Base-by-base conservation (phyloP, 148 eudicot genomes). In the Chenopodium berlandieri region DNA sequence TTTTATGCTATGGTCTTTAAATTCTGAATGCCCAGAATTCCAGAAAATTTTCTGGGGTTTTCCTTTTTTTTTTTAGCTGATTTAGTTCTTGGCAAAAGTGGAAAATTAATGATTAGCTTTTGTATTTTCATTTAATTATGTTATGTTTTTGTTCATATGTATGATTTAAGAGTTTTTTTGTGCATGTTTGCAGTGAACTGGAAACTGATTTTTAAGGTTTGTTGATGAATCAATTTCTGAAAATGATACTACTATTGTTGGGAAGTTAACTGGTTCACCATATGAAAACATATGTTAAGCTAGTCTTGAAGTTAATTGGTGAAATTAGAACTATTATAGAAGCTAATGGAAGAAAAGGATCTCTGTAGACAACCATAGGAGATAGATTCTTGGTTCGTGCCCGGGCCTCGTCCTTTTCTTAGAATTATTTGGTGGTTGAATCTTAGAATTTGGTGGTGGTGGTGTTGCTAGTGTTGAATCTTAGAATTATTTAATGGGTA, bases 151-250 rank as follows among this genome's bases (percentile, higher is more conserved):
- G 68, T 69, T 69, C 46, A 17, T 56, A 56, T 56, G 60, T 56
- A 56, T 46, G 13, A 73, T 73, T 73, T 30, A 23, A 46, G 3
- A 48, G n/a, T 0, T 4, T 62, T 27, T 79, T n/a, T 75, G 17
- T 83, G 54, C 68, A 5, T 75, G 46, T 44, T 79, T 75, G 82
- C 79, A 84, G 83, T 75, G 80, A 84, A 60, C 19, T 67, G 86
- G 76, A 65, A n/a, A 32, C 31, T 70, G 83, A 30, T 67, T 50
- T 64, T 48, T 84, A 17, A 37, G 79, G 79, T 70, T 27, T 48
- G 19, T 67, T 62, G 64, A 31, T 84, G 80, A 68, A 79, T 44
- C 37, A 10, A 52, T 30, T 32, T 78, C 9, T 37, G 79, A 80
- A 58, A 63, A 3, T 14, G 10, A 17, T n/a, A 31, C 54, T 50